A percentile compares a stretch with the other conserved stretches of the same genome.
Evolutionary conservation across 306 rosid genomes (phyloP).

Genomic region (Cajanus cajan): DNA sequence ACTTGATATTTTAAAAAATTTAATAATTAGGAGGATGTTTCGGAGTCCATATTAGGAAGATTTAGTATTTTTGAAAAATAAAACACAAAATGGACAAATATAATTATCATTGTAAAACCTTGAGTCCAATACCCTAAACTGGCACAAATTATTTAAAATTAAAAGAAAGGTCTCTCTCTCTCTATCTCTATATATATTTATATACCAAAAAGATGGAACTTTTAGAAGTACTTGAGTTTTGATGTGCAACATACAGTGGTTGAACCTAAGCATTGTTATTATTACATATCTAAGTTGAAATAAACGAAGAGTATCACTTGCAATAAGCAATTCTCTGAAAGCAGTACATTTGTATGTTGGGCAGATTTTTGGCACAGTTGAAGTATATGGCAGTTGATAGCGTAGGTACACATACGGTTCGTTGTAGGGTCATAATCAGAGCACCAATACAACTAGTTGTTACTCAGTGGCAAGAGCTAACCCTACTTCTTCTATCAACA

Average conservation of each 20-base stretch:
- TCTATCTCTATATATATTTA: no score
- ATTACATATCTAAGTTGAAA: not conserved
- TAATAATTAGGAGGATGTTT: no score
- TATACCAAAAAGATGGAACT: not conserved
- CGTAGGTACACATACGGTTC: not conserved
- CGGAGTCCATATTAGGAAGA: no score
- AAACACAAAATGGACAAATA: not conserved
- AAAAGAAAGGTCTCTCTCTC: not conserved
- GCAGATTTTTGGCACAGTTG: not conserved
- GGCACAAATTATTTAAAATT: not conserved
- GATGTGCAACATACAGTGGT: not conserved
- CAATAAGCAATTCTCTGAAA: not conserved
- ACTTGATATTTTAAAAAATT: no score
- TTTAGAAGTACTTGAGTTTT: not conserved
- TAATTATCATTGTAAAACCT: not conserved
- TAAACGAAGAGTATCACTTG: not conserved
- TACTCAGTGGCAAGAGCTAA: not conserved
- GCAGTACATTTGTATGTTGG: not conserved
- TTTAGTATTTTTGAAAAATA: no score
- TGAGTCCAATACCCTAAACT: not conserved
- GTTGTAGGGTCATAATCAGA: conserved; percentile 19
- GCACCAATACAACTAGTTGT: conserved; percentile 3
- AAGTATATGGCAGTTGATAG: not conserved
- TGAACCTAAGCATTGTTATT: not conserved
- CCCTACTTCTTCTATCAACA: not conserved